Evolutionary conservation across 257 asterid species (phyloP), one percentile per base, ranked within the genome.

Genomic region (Knoxia roxburghii): DNA sequence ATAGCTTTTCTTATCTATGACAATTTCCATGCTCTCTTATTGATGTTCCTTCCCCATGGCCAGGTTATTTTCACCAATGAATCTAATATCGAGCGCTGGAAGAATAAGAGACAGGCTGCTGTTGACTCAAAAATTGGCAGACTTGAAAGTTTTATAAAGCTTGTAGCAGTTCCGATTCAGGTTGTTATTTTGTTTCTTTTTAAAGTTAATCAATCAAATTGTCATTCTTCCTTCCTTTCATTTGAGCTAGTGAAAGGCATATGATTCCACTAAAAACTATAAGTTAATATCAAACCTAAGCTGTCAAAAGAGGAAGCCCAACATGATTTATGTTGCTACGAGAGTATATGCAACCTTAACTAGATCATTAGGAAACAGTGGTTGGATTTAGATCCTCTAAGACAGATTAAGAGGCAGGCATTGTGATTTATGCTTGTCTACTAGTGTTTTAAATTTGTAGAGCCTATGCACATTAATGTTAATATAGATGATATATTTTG

Each of bases 1-100:
- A 52, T 15, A 21, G 30, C 35, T 32, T 30, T 46, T 20, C 33
- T 2, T 21, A 56, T 27, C 40, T 1, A 48, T 11, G 20, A 21
- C 20, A 52, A 14, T 75, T 55, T 2, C 12, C 46, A 26, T 24
- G 6, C 57, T 40, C 52, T 5, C 60, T 35, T 32, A 14, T 21
- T 53, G 65, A 67, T 8, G 43, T 32, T 29, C 18, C n/a, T 52
- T 63, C 57, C 20, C 37, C 40, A 12, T 49, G 32, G 26, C 65
- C 61, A 90, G 99, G 99, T 94, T 32, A 94, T 94, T 49, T 94
- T 90, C 76, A 88, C 97, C 67, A 94, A 94, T 62, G 99, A 90
- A 77, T 82, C 97, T 65, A 90, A 94, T 61, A 94, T 94, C 12
- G 97, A 94, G 74, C 89, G 92, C 74, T 94, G 96, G 99, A 94